Evolutionary conservation across 495 filamentous ascomycete species (phyloP).

Genomic region (Tuber microsphaerosporum): DNA sequence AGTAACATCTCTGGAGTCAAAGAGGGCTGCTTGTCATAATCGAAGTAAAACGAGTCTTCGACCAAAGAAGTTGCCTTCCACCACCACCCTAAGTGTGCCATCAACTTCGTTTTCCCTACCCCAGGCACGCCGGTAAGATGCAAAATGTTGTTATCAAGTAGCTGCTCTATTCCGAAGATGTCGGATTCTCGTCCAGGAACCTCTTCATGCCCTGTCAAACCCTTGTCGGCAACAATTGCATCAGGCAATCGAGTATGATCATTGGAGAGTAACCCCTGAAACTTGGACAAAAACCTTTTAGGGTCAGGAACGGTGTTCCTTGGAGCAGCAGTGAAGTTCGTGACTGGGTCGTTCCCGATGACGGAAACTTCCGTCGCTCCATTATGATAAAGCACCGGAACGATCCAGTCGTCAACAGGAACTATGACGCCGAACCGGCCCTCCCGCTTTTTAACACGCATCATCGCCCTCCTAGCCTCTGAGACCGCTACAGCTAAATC

Average conservation of each 20-base stretch:
- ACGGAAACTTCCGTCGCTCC: slow-evolving; percentile 23
- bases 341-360: slow-evolving; percentile 14
- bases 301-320: background rate
- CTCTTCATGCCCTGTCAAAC: background rate
- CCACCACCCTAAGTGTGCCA: slow-evolving; percentile 26
- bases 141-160: slow-evolving; percentile 24
- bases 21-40: slow-evolving; percentile 19
- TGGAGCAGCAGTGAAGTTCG: background rate
- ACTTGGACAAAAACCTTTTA: slow-evolving; percentile 20
- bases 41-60: slow-evolving; percentile 28
- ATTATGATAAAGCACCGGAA: slow-evolving; percentile 23
- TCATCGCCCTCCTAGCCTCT: slow-evolving; percentile 21
- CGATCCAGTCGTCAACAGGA: slow-evolving; percentile 22
- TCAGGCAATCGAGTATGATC: background rate
- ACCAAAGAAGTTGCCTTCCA: slow-evolving; percentile 29
- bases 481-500: slow-evolving; percentile 22
- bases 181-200: slow-evolving; percentile 21
- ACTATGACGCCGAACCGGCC: slow-evolving; percentile 26
- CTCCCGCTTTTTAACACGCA: slow-evolving; percentile 15
- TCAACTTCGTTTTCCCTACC: slow-evolving; percentile 23
- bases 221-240: background rate
- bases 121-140: slow-evolving; percentile 19
- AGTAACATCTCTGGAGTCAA: slow-evolving; percentile 28
- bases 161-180: slow-evolving; percentile 24
- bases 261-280: slow-evolving; percentile 12